Conservation (phyloP, 306 rosid genomes). For the Arachis stenosperma region DNA sequence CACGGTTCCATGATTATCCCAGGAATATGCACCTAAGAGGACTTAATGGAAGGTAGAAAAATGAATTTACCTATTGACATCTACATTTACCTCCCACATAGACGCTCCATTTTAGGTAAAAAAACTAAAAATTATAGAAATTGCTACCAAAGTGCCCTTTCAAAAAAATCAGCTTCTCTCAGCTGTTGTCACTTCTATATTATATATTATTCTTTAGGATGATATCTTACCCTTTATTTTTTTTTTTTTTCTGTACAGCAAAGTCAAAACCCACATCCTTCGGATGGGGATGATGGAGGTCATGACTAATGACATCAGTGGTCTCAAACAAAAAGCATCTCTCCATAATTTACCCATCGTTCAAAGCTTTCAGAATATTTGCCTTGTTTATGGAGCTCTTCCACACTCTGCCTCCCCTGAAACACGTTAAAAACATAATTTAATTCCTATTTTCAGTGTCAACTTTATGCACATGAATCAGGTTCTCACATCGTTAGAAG, state of each 20-base stretch:
- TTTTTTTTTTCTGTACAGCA: constrained; percentile 42
- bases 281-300: constrained; percentile 45
- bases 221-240: constrained; percentile 52
- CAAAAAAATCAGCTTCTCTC: constrained; percentile 44
- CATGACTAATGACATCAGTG: constrained; percentile 24
- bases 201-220: constrained; percentile 24
- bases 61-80: constrained; percentile 42
- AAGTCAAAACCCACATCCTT: constrained; percentile 60
- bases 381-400: constrained; percentile 36
- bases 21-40: constrained; percentile 16
- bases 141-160: constrained; percentile 28
- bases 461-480: not conserved
- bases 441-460: not conserved
- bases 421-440: constrained; percentile 25
- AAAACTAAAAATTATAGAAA: not conserved
- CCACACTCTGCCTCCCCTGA: constrained; percentile 53
- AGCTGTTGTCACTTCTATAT: constrained; percentile 34
- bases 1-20: constrained; percentile 30
- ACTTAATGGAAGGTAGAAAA: constrained; percentile 24
- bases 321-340: constrained; percentile 42
- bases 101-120: no score
- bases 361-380: constrained; percentile 47
- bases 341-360: constrained; percentile 55
- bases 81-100: constrained; percentile 43
- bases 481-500: not conserved